Evolutionary conservation across 192 early-diverging fungal genomes (phyloP).

Genomic region (Coemansia sp.): DNA sequence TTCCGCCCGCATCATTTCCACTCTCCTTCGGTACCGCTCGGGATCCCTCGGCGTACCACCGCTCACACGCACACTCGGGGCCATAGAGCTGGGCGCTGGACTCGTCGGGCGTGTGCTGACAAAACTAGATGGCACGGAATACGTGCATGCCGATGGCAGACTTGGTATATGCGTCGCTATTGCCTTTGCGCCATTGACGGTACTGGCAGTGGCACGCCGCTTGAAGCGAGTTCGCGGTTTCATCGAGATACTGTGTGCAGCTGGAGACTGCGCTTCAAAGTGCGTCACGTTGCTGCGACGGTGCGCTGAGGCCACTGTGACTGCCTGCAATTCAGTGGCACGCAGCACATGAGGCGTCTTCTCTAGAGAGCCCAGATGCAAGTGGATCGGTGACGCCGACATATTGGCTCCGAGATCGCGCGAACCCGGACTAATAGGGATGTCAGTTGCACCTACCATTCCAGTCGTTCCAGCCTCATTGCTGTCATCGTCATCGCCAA

Average conservation of each 20-base stretch:
- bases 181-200: neutral
- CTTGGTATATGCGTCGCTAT: neutral
- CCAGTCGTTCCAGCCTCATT: neutral
- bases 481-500: slow-evolving; percentile 12
- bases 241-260: slow-evolving; percentile 17
- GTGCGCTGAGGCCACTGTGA: slow-evolving; percentile 24
- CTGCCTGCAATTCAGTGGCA: slow-evolving; percentile 45
- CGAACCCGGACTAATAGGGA: neutral
- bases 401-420: neutral
- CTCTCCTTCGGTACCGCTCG: slow-evolving; percentile 45
- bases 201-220: slow-evolving; percentile 41
- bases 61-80: slow-evolving; percentile 26
- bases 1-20: slow-evolving; percentile 55
- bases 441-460: neutral
- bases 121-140: slow-evolving; percentile 41
- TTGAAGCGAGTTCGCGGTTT: slow-evolving; percentile 8
- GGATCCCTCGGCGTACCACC: slow-evolving; percentile 26
- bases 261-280: slow-evolving; percentile 3
- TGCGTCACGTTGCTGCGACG: slow-evolving; percentile 22
- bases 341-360: slow-evolving; percentile 36
- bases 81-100: slow-evolving; percentile 19
- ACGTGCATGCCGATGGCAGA: neutral
- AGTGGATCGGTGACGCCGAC: slow-evolving; percentile 5
- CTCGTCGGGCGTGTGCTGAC: slow-evolving; percentile 17
- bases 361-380: slow-evolving; percentile 11